Conservation (phyloP, 768 basidiomycete species). For the Agaricus blazei region DNA sequence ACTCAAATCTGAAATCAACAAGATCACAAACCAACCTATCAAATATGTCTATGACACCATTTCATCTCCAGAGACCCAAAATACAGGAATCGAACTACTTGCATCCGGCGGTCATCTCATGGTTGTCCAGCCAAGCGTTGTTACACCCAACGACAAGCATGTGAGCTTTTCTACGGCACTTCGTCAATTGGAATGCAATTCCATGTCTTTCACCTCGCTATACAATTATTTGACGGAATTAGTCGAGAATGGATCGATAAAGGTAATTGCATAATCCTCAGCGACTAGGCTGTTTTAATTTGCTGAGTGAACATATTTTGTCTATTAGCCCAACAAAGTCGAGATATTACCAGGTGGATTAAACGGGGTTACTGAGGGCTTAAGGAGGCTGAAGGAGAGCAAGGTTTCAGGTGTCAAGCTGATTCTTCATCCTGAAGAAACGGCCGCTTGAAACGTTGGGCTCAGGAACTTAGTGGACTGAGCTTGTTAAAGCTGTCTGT, state of each 20-base stretch:
- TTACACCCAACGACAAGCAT: slow-evolving; percentile 14
- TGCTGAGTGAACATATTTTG: neutral
- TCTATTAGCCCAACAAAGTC: slow-evolving; percentile 34
- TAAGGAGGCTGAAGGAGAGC: slow-evolving; percentile 33
- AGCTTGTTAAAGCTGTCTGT: no score
- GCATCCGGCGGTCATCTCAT: slow-evolving; percentile 28
- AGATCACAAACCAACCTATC: slow-evolving; percentile 18
- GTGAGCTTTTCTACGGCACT: slow-evolving; percentile 11
- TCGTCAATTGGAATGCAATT: slow-evolving; percentile 11
- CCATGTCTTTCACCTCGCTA: slow-evolving; percentile 12
- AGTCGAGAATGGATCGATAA: slow-evolving; percentile 16
- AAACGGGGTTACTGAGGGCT: slow-evolving; percentile 34
- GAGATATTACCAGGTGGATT: slow-evolving; percentile 36
- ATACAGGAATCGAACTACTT: slow-evolving; percentile 20
- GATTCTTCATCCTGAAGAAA: slow-evolving; percentile 26
- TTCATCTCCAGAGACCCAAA: slow-evolving; percentile 17
- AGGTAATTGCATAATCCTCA: slow-evolving; percentile 10
- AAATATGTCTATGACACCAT: slow-evolving; percentile 23
- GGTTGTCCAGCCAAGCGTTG: slow-evolving; percentile 26
- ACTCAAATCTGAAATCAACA: slow-evolving; percentile 20
- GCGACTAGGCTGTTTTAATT: neutral
- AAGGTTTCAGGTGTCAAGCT: slow-evolving; percentile 39
- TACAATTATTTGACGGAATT: slow-evolving; percentile 14
- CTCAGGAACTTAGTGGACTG: no score
- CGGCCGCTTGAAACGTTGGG: neutral